These are phyloP conservation scores for Clonostachys chloroleuca DNA, from an alignment of 2,329 filamentous ascomycete species.

Conservation along the genomic window DNA sequence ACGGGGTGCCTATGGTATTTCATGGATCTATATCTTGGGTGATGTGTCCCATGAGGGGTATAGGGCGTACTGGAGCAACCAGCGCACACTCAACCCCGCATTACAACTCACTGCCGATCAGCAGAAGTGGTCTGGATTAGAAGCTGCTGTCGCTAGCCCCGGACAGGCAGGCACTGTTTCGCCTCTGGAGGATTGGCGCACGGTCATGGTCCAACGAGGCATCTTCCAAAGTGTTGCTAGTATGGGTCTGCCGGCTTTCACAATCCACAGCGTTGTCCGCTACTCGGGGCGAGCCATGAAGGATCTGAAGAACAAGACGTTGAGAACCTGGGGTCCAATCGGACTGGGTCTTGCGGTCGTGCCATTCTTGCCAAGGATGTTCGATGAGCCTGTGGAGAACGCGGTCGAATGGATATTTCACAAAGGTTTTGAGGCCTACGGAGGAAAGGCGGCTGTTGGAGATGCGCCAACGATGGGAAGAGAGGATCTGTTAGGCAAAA, in stretches of 20 bases:
- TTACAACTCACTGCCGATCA: constrained; percentile 47
- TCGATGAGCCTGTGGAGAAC: constrained; percentile 89
- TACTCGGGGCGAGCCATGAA: constrained; percentile 89
- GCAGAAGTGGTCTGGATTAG: constrained; percentile 42
- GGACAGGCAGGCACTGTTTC: constrained; percentile 41
- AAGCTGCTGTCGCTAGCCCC: constrained; percentile 14
- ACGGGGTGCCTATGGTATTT: constrained; percentile 79
- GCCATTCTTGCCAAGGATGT: constrained; percentile 77
- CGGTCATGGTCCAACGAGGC: constrained; percentile 85
- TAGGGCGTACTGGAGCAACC: constrained; percentile 88
- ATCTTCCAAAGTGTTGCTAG: constrained; percentile 87
- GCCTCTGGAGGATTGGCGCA: constrained; percentile 82
- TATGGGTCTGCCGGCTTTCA: constrained; percentile 93
- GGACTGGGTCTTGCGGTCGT: constrained; percentile 76
- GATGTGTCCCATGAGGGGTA: constrained; percentile 93
- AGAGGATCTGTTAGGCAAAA: constrained; percentile 31
- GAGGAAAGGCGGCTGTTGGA: constrained; percentile 55
- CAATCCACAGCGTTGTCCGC: constrained; percentile 86
- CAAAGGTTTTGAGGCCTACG: constrained; percentile 69
- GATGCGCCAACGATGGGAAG: constrained; percentile 47
- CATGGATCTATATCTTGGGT: constrained; percentile 87
- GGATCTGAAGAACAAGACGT: constrained; percentile 65
- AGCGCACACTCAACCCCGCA: constrained; percentile 66
- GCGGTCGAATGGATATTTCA: constrained; percentile 90
- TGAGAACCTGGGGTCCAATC: constrained; percentile 87